Evolutionary conservation across 148 eudicot species (phyloP).

Genomic region (Rhododendron vialii): DNA sequence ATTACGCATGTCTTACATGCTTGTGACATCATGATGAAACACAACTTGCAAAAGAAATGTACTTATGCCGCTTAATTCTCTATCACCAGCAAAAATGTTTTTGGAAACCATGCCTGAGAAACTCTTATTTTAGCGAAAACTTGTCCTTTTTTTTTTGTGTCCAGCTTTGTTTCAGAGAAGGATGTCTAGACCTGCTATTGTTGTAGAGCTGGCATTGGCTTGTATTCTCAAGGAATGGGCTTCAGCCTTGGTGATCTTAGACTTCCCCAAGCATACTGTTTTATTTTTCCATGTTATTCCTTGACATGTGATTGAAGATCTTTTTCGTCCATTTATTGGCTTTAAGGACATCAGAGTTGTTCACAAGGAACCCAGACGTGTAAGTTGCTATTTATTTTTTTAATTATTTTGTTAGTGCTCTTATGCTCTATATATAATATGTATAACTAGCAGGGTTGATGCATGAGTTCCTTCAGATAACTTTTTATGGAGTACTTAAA

Average conservation of each 20-base stretch:
- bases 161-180: not conserved
- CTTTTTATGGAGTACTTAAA: not conserved
- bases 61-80: not conserved
- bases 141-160: not conserved
- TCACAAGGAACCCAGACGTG: conserved; percentile 92
- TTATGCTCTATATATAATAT: not conserved
- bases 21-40: not conserved
- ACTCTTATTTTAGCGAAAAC: not conserved
- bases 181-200: not conserved
- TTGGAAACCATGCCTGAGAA: not conserved
- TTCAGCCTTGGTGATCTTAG: not conserved
- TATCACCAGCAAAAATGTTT: not conserved
- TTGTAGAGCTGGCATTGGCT: not conserved
- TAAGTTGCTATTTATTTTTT: conserved; percentile 36
- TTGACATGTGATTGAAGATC: conserved; percentile 64
- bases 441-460: not conserved
- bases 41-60: not conserved
- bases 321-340: conserved; percentile 95
- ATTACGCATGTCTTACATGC: not conserved
- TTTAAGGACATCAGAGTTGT: conserved; percentile 84
- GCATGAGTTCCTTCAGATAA: not conserved
- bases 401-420: not conserved
- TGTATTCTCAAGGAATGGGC: not conserved
- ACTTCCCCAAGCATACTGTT: not conserved
- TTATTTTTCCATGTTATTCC: conserved; percentile 24